A percentile compares a stretch with the other conserved stretches of the same genome.
Evolutionary conservation across 2,329 filamentous ascomycete genomes (phyloP).

Genomic region (Claviceps pazoutovae): DNA sequence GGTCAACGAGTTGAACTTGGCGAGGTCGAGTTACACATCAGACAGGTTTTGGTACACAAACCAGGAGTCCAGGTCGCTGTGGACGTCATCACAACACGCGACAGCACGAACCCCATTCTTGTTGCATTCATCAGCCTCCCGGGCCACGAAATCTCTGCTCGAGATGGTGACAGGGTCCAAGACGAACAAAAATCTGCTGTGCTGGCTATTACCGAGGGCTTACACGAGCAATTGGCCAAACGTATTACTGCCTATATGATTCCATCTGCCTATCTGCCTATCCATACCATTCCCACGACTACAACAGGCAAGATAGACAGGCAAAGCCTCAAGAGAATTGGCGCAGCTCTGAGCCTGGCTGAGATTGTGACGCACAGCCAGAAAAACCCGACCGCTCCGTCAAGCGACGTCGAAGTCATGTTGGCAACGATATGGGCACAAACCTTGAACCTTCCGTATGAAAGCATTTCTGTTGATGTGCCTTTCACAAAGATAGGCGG

Average conservation of each 20-base stretch:
- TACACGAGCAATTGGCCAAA: background rate
- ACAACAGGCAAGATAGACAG: background rate
- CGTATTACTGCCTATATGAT: background rate
- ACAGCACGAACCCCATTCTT: background rate
- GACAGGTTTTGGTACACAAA: background rate
- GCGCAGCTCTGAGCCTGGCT: background rate
- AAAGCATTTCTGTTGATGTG: background rate
- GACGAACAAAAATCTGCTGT: background rate
- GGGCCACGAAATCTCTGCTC: background rate
- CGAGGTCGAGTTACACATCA: conserved; percentile 8
- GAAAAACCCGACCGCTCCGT: background rate
- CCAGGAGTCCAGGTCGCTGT: background rate
- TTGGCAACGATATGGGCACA: background rate
- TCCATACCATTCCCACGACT: background rate
- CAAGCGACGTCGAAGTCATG: background rate
- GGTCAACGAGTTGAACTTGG: conserved; percentile 14
- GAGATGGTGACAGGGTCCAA: background rate
- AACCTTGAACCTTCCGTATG: background rate
- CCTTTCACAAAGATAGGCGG: background rate
- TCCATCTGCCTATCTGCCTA: background rate
- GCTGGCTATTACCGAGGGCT: background rate
- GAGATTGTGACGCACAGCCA: background rate
- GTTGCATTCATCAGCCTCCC: background rate
- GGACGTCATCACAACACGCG: background rate
- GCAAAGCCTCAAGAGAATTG: background rate